phyloP scores from a whole-genome alignment of 352 stramenopile species.

The Globisporangium canariense region DNA sequence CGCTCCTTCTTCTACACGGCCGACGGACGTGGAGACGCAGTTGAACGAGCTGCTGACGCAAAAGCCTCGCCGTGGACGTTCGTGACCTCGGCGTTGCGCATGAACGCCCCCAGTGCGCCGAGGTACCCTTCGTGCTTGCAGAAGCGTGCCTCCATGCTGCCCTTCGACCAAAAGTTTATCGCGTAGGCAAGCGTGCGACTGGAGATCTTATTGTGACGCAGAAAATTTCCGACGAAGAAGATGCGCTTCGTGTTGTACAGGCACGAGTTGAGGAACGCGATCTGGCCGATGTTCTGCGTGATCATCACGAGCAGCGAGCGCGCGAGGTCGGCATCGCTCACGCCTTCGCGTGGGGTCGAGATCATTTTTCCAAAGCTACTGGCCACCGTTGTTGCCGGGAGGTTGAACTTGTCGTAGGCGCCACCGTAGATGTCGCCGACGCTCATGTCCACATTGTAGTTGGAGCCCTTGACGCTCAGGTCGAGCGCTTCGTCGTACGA shows the following conservation, averaged over 20 bases:
- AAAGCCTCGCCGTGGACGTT: slow-evolving; percentile 71
- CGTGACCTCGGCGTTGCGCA: slow-evolving; percentile 79
- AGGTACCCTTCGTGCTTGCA: slow-evolving; percentile 98
- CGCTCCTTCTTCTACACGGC: not conserved
- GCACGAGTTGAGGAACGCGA: slow-evolving; percentile 98
- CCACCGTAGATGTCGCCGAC: slow-evolving; percentile 99
- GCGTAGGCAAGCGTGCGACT: slow-evolving; percentile 90
- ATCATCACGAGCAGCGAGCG: slow-evolving; percentile 98
- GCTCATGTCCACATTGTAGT: slow-evolving; percentile 94
- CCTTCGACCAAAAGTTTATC: slow-evolving; percentile 99
- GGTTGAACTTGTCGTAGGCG: slow-evolving; percentile 93
- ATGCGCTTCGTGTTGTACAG: slow-evolving; percentile 97
- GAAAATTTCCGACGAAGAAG: slow-evolving; percentile 97
- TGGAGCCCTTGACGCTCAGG: slow-evolving; percentile 72
- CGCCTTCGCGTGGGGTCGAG: slow-evolving; percentile 44
- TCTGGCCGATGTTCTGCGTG: slow-evolving; percentile 97
- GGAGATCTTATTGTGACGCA: slow-evolving; percentile 97
- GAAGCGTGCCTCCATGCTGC: slow-evolving; percentile 90
- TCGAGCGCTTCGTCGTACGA: slow-evolving; percentile 86
- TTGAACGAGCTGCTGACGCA: slow-evolving; percentile 32
- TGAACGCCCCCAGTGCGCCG: slow-evolving; percentile 96
- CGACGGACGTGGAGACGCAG: slow-evolving; percentile 14
- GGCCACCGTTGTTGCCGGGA: slow-evolving; percentile 90
- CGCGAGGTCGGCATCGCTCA: slow-evolving; percentile 95
- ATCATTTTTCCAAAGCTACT: slow-evolving; percentile 96